A percentile compares a stretch with the other conserved stretches of the same genome.
Conservation (phyloP, 352 stramenopile species). For the Phytophthora boehmeriae region DNA sequence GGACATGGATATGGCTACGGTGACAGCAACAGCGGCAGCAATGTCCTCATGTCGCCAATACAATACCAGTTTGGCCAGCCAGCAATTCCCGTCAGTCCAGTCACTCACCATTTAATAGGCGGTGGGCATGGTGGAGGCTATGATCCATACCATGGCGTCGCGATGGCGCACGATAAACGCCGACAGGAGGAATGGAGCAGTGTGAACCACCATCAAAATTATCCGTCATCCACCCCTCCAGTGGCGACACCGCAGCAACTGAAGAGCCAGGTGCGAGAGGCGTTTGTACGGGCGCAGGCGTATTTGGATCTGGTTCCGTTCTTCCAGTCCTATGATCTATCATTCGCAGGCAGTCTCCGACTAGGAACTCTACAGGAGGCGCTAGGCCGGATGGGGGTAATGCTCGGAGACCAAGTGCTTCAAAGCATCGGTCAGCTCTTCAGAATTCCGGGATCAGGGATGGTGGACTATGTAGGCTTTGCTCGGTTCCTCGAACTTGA, state of each 20-base stretch:
- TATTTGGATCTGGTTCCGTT: constrained; percentile 55
- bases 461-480: constrained; percentile 65
- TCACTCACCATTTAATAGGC: constrained; percentile 23
- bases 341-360: constrained; percentile 38
- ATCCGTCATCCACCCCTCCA: constrained; percentile 7
- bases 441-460: constrained; percentile 27
- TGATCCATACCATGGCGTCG: background rate
- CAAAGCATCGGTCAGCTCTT: constrained; percentile 54
- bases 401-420: constrained; percentile 35
- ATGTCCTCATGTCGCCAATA: constrained; percentile 32
- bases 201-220: constrained; percentile 13
- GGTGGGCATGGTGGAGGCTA: constrained; percentile 5
- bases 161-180: too few relatives aligned
- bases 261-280: constrained; percentile 52
- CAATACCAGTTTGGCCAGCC: constrained; percentile 26
- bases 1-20: constrained; percentile 9
- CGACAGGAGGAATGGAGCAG: too few relatives aligned
- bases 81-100: constrained; percentile 37
- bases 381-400: constrained; percentile 50
- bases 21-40: constrained; percentile 1
- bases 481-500: constrained; percentile 58
- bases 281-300: constrained; percentile 49
- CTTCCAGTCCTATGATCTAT: constrained; percentile 58
- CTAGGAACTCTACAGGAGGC: constrained; percentile 53
- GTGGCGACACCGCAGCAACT: constrained; percentile 31